phyloP scores from a whole-genome alignment of 2,329 filamentous ascomycete genomes.

The Drechslerella coelobrocha region DNA sequence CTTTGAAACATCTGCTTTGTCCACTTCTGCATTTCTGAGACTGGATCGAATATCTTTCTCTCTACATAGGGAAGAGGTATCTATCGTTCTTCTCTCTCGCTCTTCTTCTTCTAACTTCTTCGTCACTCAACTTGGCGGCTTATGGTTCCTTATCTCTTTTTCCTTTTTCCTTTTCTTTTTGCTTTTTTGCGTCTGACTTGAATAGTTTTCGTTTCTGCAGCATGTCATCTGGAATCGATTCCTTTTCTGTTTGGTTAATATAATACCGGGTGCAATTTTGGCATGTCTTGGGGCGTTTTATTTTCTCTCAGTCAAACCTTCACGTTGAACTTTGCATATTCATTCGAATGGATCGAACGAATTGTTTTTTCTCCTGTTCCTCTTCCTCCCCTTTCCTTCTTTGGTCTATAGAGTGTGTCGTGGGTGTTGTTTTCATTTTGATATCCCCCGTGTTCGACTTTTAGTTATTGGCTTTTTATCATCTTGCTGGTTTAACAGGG shows the following conservation, averaged over 20 bases:
- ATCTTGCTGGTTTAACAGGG: too few species aligned
- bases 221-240: conserved; percentile 37
- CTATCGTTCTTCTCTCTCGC: conserved; percentile 19
- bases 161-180: conserved; percentile 5
- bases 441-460: background rate
- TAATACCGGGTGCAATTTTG: conserved; percentile 49
- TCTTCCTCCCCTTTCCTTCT: background rate
- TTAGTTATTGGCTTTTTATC: too few species aligned
- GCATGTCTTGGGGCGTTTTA: conserved; percentile 48
- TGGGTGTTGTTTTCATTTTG: background rate
- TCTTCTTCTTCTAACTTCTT: conserved; percentile 7
- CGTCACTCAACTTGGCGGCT: conserved; percentile 48
- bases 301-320: conserved; percentile 21
- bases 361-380: background rate
- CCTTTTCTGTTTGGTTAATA: conserved; percentile 12
- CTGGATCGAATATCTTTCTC: conserved; percentile 8
- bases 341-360: background rate
- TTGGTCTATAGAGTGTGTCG: conserved; percentile 1
- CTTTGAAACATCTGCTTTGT: background rate
- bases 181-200: background rate
- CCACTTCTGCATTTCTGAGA: background rate
- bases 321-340: conserved; percentile 12
- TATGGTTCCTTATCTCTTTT: conserved; percentile 18
- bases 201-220: conserved; percentile 17
- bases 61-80: conserved; percentile 13